Evolutionary conservation across 768 basidiomycete species (phyloP).

Genomic region (Russula abietina): DNA sequence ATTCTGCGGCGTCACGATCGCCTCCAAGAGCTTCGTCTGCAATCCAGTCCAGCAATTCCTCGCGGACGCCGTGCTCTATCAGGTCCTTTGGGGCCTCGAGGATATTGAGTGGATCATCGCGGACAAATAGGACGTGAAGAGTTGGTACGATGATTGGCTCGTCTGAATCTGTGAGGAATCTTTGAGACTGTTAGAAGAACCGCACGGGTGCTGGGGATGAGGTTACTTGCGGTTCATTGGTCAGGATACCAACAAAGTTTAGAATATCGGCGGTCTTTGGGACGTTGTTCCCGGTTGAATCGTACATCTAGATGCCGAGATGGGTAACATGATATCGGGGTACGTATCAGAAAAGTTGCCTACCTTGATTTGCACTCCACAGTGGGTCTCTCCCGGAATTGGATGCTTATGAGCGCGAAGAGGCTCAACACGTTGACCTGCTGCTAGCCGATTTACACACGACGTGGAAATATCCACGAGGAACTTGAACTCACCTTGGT

Average conservation of each 20-base stretch:
- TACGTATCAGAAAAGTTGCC: not conserved
- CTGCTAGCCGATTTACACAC: not conserved
- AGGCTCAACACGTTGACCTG: conserved; percentile 15
- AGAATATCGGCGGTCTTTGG: conserved; percentile 57
- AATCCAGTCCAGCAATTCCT: conserved; percentile 65
- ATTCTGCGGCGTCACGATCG: conserved; percentile 66
- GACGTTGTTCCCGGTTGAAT: conserved; percentile 36
- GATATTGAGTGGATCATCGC: conserved; percentile 35
- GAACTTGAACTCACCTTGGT: conserved; percentile 25
- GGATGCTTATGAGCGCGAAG: conserved; percentile 60
- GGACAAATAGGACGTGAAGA: conserved; percentile 60
- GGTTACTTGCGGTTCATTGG: conserved; percentile 53
- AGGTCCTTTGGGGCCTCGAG: conserved; percentile 17
- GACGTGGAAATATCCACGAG: not conserved
- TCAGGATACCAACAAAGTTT: conserved; percentile 70
- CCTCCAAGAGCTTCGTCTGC: conserved; percentile 63
- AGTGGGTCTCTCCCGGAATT: conserved; percentile 43
- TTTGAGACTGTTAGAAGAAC: conserved; percentile 25
- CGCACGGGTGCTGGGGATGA: not conserved
- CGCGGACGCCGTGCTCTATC: conserved; percentile 34
- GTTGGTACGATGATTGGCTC: conserved; percentile 47
- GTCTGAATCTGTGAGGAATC: conserved; percentile 33
- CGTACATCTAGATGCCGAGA: conserved; percentile 49
- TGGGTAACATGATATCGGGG: conserved; percentile 3
- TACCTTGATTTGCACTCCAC: conserved; percentile 74